Evolutionary conservation across 257 asterid genomes (phyloP), one percentile per base, ranked within the genome.

Genomic region (Eucommia ulmoides): DNA sequence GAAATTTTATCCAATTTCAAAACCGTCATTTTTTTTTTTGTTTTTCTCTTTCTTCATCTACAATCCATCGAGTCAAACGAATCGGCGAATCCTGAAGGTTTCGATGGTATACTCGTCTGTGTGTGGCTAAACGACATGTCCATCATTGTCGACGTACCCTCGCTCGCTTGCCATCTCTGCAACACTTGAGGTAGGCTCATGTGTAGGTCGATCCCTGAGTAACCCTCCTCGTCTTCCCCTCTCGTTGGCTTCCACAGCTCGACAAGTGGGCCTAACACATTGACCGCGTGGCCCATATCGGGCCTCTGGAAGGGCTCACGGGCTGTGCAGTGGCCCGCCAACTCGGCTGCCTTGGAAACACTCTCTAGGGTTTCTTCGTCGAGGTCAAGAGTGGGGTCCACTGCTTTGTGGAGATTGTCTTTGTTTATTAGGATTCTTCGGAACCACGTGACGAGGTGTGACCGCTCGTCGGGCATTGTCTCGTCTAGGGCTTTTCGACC

Each of bases 281-380:
- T 85, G 19, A 85, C 96, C 1, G 93, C 94, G 7, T 89, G 96
- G 9, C 98, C 98, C 98, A 89, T 89, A 54, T 89, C 96, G 5
- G 96, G 98, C 46, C 98, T 75, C 63, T 89, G 98, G 67, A 54
- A 69, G 8, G 98, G 93, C 63, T 89, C 96, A 0, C 93, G 85
- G 9, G 94, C 94, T 1, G 96, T 78, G 72, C 96, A 85, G 14
- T 89, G 93, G 14, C 96, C 93, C 0, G 96, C 98, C 56, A 89
- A 52, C 71, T 89, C 98, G 10, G 88, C 80, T 8, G 73, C 97
- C 59, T 73, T 85, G 80, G 81, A 82, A 17, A 89, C 78, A 73
- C 93, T 85, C 29, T 84, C 82, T 10, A 82, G 78, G 0, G 96
- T 80, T 49, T 80, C 96, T 0, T 82, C 87, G 35, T 84, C 89